phyloP scores from a whole-genome alignment of 257 asterid species.

The Solanum chilense region DNA sequence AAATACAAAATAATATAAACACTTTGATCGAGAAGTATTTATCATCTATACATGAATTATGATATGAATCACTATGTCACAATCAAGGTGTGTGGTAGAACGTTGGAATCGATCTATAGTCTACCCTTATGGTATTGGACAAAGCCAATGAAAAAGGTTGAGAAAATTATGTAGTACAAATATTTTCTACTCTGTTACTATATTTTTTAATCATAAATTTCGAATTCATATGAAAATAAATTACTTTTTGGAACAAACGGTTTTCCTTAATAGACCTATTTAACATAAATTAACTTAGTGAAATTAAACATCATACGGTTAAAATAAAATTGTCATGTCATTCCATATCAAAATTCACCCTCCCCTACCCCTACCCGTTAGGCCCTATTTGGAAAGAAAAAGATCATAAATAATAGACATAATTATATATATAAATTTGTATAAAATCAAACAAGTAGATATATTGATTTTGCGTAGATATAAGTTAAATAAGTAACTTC shows the following conservation, averaged over 20 bases:
- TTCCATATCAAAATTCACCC: background rate
- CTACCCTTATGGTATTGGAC: background rate
- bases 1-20: background rate
- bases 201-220: background rate
- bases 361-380: background rate
- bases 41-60: background rate
- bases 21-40: background rate
- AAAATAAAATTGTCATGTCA: background rate
- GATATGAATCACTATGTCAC: background rate
- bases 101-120: background rate
- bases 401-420: background rate
- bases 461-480: accelerated
- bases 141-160: background rate
- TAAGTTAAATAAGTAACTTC: background rate
- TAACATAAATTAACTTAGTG: background rate
- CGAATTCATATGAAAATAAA: background rate
- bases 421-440: too few relatives aligned
- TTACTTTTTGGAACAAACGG: background rate
- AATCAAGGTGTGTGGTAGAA: background rate
- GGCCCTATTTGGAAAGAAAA: background rate
- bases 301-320: background rate
- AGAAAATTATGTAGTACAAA: background rate
- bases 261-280: background rate
- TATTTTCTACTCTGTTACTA: background rate
- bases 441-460: too few relatives aligned